Percentiles rank a stretch among this genome's conserved stretches.
These are phyloP conservation scores for Penicillium salamii DNA, from an alignment of 495 filamentous ascomycete species.

Conservation along the genomic window DNA sequence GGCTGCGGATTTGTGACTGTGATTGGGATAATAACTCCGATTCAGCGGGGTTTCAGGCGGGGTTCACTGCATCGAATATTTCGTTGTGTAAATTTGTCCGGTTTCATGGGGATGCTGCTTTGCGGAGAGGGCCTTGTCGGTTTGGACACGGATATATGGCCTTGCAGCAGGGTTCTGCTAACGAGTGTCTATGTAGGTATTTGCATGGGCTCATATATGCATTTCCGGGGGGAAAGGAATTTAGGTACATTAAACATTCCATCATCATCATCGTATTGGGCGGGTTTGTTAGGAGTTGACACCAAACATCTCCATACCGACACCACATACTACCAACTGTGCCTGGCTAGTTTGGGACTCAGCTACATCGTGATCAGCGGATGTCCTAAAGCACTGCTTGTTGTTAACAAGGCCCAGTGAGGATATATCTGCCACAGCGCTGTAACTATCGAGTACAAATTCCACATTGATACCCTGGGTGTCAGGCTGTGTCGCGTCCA, in stretches of 20 bases:
- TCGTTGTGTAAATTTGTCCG: too few species aligned
- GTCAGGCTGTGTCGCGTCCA: conserved; percentile 30
- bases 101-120: not conserved
- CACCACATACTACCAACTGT: conserved; percentile 50
- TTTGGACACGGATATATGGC: conserved; percentile 5
- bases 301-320: conserved; percentile 52
- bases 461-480: conserved; percentile 42
- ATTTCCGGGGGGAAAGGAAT: not conserved
- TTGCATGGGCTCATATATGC: not conserved
- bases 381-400: not conserved
- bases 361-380: not conserved
- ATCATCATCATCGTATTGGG: conserved; percentile 15
- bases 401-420: conserved; percentile 36
- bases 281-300: conserved; percentile 10
- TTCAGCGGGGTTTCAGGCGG: too few species aligned
- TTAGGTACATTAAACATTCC: conserved; percentile 16
- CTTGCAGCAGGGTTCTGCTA: not conserved
- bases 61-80: too few species aligned
- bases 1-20: too few species aligned
- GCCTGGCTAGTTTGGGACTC: not conserved
- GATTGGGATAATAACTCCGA: not conserved
- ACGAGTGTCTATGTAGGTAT: too few species aligned
- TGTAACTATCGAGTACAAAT: conserved; percentile 49
- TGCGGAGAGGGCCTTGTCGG: conserved; percentile 1
- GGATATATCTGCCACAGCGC: conserved; percentile 64